phyloP scores from a whole-genome alignment of 2,329 filamentous ascomycete species.

The Fusarium begoniae region DNA sequence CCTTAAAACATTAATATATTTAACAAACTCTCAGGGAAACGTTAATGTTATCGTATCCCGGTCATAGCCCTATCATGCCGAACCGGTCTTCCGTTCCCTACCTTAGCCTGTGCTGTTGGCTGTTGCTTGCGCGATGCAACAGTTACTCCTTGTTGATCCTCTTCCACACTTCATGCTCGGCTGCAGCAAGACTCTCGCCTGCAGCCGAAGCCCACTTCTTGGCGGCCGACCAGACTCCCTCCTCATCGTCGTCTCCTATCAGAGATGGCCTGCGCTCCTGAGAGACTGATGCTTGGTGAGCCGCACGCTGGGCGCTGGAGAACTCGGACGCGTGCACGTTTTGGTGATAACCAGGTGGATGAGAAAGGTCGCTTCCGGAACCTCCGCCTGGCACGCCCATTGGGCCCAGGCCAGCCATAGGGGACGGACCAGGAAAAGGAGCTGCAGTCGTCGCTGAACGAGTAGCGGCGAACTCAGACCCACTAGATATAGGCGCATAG shows the following conservation, averaged over 20 bases:
- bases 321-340: constrained; percentile 63
- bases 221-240: constrained; percentile 64
- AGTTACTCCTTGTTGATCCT: constrained; percentile 66
- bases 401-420: constrained; percentile 39
- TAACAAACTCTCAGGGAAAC: constrained; percentile 31
- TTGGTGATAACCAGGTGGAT: constrained; percentile 67
- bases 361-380: constrained; percentile 48
- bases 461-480: constrained; percentile 53
- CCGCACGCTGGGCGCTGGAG: constrained; percentile 56
- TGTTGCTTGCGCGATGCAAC: neutral
- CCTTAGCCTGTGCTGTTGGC: neutral
- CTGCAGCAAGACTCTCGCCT: constrained; percentile 65
- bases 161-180: constrained; percentile 70
- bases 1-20: constrained; percentile 40
- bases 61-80: constrained; percentile 29
- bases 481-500: constrained; percentile 57
- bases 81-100: constrained; percentile 11
- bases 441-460: constrained; percentile 57
- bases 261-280: constrained; percentile 35
- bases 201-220: constrained; percentile 67
- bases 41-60: constrained; percentile 24
- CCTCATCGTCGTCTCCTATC: constrained; percentile 47
- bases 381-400: constrained; percentile 41
- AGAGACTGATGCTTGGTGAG: constrained; percentile 48
- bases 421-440: constrained; percentile 43